phyloP scores from a whole-genome alignment of 1,284 basidiomycete species.

The Austroboletus sp. region DNA sequence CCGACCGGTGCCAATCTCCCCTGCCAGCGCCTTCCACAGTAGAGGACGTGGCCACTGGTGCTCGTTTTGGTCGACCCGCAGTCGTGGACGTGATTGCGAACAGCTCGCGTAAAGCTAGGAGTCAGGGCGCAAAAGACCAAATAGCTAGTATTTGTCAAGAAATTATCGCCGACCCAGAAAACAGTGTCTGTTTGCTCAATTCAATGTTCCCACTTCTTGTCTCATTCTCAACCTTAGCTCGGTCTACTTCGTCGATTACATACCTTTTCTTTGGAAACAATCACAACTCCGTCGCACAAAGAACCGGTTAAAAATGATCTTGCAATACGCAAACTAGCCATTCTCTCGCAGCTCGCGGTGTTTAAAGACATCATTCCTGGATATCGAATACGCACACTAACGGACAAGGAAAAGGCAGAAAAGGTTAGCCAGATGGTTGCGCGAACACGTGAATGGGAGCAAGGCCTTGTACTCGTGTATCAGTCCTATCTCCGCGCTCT shows the following conservation, averaged over 20 bases:
- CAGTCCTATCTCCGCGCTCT: slow-evolving; percentile 82
- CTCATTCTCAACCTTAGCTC: slow-evolving; percentile 45
- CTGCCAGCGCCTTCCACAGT: slow-evolving; percentile 24
- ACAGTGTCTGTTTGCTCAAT: slow-evolving; percentile 50
- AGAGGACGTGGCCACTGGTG: slow-evolving; percentile 70
- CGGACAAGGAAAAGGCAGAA: slow-evolving; percentile 85
- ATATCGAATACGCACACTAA: slow-evolving; percentile 81
- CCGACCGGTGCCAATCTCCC: slow-evolving; percentile 22
- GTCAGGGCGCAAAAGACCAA: slow-evolving; percentile 82
- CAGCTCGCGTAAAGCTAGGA: slow-evolving; percentile 60
- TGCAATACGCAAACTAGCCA: slow-evolving; percentile 80
- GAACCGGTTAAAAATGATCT: slow-evolving; percentile 72
- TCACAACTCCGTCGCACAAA: slow-evolving; percentile 60
- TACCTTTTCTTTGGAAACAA: slow-evolving; percentile 70
- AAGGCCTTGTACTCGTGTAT: slow-evolving; percentile 87
- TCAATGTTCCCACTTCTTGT: slow-evolving; percentile 10
- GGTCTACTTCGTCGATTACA: slow-evolving; percentile 81
- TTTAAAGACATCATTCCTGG: slow-evolving; percentile 95
- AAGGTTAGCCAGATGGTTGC: slow-evolving; percentile 93
- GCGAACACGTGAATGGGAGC: slow-evolving; percentile 89
- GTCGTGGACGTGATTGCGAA: slow-evolving; percentile 68
- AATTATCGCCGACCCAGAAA: slow-evolving; percentile 80
- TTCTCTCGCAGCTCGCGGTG: slow-evolving; percentile 87
- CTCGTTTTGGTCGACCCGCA: slow-evolving; percentile 75
- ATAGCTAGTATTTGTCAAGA: slow-evolving; percentile 86